Conservation (phyloP, 257 asterid species). For the Salvia hispanica region DNA sequence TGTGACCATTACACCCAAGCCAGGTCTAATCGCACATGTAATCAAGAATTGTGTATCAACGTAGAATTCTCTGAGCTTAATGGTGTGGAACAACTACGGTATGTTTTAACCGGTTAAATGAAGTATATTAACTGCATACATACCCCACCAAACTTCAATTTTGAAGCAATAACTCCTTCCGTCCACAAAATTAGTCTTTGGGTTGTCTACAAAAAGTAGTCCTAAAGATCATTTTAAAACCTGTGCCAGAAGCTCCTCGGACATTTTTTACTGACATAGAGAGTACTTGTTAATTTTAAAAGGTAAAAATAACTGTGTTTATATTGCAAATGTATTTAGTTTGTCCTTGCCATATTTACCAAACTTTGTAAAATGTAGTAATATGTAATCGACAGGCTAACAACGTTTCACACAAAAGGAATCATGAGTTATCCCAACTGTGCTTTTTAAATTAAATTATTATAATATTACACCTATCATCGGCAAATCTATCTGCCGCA, state of each 20-base stretch:
- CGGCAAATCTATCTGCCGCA: neutral
- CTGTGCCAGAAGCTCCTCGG: no score
- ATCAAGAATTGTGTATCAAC: neutral
- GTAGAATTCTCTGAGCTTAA: no score
- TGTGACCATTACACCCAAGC: neutral
- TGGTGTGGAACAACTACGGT: no score
- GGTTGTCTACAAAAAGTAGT: no score
- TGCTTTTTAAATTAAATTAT: neutral
- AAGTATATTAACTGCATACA: neutral
- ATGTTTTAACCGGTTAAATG: no score
- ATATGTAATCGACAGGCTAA: slow-evolving; percentile 1
- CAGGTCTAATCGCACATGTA: neutral
- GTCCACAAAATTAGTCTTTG: no score
- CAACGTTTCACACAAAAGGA: neutral
- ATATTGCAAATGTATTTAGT: neutral
- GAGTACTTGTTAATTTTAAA: no score
- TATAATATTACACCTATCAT: neutral
- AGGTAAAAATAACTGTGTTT: neutral
- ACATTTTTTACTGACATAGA: no score
- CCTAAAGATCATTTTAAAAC: no score
- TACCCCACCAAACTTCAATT: neutral
- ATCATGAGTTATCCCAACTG: neutral
- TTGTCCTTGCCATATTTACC: neutral
- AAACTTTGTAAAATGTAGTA: slow-evolving; percentile 3
- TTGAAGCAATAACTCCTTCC: no score